A percentile compares a stretch with the other conserved stretches of the same genome.
Conservation (phyloP, 2,329 filamentous ascomycete genomes). For the Lomentospora prolificans region DNA sequence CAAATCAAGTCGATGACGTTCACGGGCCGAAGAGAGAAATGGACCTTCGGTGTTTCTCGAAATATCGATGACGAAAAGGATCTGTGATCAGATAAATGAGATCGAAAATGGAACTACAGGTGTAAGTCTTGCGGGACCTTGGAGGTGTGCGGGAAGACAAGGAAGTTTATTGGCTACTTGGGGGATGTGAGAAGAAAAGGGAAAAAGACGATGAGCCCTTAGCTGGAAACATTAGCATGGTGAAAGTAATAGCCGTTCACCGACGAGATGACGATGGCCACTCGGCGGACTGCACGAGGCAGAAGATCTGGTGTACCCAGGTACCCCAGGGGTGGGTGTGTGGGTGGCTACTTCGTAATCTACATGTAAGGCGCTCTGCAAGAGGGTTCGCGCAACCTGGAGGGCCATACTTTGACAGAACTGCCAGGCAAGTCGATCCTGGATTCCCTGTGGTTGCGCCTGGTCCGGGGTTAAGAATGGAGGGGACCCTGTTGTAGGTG, state of each 20-base stretch:
- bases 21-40: background rate
- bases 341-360: background rate
- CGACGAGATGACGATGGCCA: background rate
- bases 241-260: background rate
- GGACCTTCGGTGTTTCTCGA: no score
- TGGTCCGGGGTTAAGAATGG: no score
- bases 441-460: no score
- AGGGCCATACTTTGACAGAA: background rate
- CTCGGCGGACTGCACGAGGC: background rate
- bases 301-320: background rate
- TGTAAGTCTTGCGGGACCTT: background rate
- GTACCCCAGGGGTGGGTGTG: background rate
- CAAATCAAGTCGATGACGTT: no score
- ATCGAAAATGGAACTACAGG: background rate
- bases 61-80: background rate
- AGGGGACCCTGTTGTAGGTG: no score
- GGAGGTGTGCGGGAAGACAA: background rate
- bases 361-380: background rate
- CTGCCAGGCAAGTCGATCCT: background rate
- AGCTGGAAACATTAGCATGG: background rate
- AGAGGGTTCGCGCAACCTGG: background rate
- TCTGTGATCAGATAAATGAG: background rate
- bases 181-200: background rate
- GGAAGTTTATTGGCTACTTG: background rate
- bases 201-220: background rate